Evolutionary conservation across 2,329 filamentous ascomycete genomes (phyloP), one percentile per base, ranked within the genome.

Genomic region (Phaeomoniella chlamydospora): DNA sequence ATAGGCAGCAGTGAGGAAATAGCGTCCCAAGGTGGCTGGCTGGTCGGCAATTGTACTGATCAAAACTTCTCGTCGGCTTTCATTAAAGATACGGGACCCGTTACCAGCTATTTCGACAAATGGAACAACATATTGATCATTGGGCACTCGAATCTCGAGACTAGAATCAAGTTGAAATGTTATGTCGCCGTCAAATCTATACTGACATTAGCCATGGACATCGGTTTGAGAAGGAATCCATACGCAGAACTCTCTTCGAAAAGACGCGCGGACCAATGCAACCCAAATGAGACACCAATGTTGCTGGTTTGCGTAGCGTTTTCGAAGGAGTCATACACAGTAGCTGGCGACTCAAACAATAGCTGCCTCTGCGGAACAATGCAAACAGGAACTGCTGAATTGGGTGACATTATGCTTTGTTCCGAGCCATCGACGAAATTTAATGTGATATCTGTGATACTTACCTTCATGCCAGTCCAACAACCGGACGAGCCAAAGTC

Each of bases 1-100:
- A 31, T 56, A 55, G 1, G 50, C 48, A 11, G 45, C 39, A 4
- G 50, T 46, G 12, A 57, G 44, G 38, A 58, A 57, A 13, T 47
- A 41, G 15, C 43, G 39, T 15, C 52, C 53, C 4, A 57, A 31
- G 12, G 40, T 18, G 2, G 45, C 39, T 18, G 54, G 37, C 18
- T 51, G 42, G 15, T 47, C 40, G 12, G 41, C 38, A 2, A 54
- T 39, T 6, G 45, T 45, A 33, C 49, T 39, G 31, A 53, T 41
- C 26, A 45, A 31, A 5, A 50, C 37, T 36, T 53, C 47, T 3
- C 45, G 45, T 2, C 17, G 32, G 3, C 42, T 43, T 4, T 34
- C 16, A 37, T 34, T n/a, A 15, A 32, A 32, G 15, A 32, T 15
- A 11, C 10, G 5, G 12, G 9, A 5, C 12, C 18, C 18, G 16